Evolutionary conservation across 371 early-diverging fungal species (phyloP).

Genomic region (Lichtheimia hyalospora): DNA sequence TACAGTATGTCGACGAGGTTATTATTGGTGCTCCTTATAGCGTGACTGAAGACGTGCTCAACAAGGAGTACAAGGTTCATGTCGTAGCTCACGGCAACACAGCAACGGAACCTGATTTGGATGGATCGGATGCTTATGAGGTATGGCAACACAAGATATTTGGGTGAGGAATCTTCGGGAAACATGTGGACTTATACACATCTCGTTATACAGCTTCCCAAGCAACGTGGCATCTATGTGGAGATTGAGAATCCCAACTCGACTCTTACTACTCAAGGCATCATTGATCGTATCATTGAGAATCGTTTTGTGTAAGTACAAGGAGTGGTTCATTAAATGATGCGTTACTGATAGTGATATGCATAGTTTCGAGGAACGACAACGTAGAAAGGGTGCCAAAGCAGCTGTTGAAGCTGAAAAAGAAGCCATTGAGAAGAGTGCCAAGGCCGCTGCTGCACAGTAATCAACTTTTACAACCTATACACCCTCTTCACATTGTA

Average conservation of each 20-base stretch:
- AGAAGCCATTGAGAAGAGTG: conserved; percentile 48
- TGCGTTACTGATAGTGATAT: not conserved
- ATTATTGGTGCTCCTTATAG: conserved; percentile 90
- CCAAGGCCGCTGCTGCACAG: conserved; percentile 3
- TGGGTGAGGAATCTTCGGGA: not conserved
- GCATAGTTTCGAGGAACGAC: conserved; percentile 66
- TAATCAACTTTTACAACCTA: not conserved
- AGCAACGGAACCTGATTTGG: conserved; percentile 59
- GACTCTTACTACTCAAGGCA: conserved; percentile 79
- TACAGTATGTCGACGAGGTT: conserved; percentile 85
- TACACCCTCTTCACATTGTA: not conserved
- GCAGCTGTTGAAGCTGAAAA: conserved; percentile 66
- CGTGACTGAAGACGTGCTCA: conserved; percentile 81
- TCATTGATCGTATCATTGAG: conserved; percentile 86
- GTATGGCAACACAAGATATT: conserved; percentile 24
- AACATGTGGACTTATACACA: conserved; percentile 2
- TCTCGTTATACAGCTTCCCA: conserved; percentile 55
- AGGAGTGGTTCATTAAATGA: not conserved
- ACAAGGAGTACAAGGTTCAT: conserved; percentile 79
- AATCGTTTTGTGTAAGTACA: conserved; percentile 74
- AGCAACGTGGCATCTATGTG: conserved; percentile 68
- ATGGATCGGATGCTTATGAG: conserved; percentile 83
- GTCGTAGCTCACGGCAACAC: conserved; percentile 80
- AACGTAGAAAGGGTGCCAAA: conserved; percentile 72
- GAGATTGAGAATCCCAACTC: conserved; percentile 75